phyloP scores from a whole-genome alignment of 352 stramenopile species.

The Globisporangium spinosum region DNA sequence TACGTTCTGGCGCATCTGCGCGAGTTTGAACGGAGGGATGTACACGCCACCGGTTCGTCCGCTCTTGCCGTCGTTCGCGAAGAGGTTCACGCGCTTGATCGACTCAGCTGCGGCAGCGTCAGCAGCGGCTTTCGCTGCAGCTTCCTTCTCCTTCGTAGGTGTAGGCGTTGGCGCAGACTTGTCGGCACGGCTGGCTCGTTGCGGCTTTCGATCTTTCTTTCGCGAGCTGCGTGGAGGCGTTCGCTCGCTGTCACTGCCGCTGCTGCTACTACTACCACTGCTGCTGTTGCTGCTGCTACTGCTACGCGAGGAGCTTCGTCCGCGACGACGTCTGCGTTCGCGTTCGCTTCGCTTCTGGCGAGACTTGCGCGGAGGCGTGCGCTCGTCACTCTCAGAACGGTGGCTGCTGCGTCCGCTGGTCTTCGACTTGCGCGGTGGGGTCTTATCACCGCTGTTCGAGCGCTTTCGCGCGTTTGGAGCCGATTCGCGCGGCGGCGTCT shows the following conservation, averaged over 20 bases:
- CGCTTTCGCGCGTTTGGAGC: conserved; percentile 1
- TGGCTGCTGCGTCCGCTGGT: background rate
- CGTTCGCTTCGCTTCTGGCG: conserved; percentile 9
- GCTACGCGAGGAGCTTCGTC: conserved; percentile 8
- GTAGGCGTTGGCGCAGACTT: background rate
- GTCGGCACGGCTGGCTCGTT: conserved; percentile 1
- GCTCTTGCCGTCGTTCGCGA: conserved; percentile 34
- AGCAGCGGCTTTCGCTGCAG: background rate
- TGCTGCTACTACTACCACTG: conserved; percentile 10
- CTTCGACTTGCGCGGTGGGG: conserved; percentile 34
- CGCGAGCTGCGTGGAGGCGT: conserved; percentile 21
- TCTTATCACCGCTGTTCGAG: conserved; percentile 19
- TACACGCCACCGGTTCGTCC: conserved; percentile 90
- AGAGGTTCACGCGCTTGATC: conserved; percentile 30
- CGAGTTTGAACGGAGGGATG: conserved; percentile 91
- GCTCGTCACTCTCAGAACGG: conserved; percentile 12
- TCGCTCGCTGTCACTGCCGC: conserved; percentile 12
- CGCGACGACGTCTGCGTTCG: conserved; percentile 8
- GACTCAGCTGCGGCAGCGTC: conserved; percentile 4
- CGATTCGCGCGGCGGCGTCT: conserved; percentile 7
- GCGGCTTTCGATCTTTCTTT: conserved; percentile 10
- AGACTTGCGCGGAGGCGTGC: conserved; percentile 10
- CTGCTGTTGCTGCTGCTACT: conserved; percentile 1
- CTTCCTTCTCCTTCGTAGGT: background rate
- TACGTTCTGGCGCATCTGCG: conserved; percentile 57